Base-by-base conservation (phyloP, 768 basidiomycete genomes). In the Boletus tylopilopsis region DNA sequence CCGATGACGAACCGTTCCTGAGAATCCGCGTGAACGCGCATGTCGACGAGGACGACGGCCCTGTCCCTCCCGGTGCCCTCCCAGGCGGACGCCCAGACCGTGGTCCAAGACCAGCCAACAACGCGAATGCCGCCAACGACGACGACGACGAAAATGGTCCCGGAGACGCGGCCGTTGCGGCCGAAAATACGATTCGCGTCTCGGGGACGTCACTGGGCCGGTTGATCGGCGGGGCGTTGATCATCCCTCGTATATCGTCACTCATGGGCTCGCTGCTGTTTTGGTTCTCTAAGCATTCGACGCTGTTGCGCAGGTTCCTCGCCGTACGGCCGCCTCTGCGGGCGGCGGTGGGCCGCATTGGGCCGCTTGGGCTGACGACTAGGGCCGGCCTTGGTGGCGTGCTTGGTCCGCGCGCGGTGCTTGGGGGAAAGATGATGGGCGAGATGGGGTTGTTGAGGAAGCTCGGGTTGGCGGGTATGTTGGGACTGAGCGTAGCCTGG, bases 161-260 rank as follows among this genome's bases (percentile, higher is more conserved):
- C 6, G 68, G 42, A 24, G 67, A 74, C 24, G 73, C 57, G 15
- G 81, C 71, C 8, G 77, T 68, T 1, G 83, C 76, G 3, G 82
- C 82, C 1, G 78, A 82, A 56, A 77, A 79, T 53, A 76, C 79
- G 35, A 76, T 86, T 45, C 74, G 77, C 35, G 68, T 82, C 55
- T 78, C 79, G 18, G 75, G 78, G 16, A 71, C 78, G 16, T 81
- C 84, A 0, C 60, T 88, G 4, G 87, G 87, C 1, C 78, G 86
- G 12, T 70, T 79, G 57, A 66, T 90, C 40, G 84, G 82, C 19
- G 86, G 87, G 4, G 85, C 87, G 1, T 68, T 90, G 16, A 68
- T 84, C 50, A 73, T 86, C 43, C 88, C 88, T 0, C 75, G 76
- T 8, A 79, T 90, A 55, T 77, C 88, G 19, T 80, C 70, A 40